A percentile compares a stretch with the other conserved stretches of the same genome.
These are phyloP conservation scores for Myrica gale DNA, from an alignment of 306 rosid species.

Conservation along the genomic window DNA sequence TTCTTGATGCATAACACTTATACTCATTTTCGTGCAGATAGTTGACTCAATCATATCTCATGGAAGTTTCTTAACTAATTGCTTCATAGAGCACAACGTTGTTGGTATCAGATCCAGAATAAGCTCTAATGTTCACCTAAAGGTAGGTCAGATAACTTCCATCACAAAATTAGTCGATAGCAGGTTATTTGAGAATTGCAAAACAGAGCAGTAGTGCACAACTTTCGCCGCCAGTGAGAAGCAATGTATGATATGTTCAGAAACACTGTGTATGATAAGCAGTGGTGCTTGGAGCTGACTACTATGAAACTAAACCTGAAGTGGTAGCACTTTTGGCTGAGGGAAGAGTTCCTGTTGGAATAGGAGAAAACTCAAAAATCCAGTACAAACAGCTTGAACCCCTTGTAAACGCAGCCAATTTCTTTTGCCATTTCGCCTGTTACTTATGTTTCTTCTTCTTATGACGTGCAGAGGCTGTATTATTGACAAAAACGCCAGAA, in stretches of 20 bases:
- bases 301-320: conserved; percentile 75
- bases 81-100: conserved; percentile 84
- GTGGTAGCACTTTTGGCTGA: conserved; percentile 57
- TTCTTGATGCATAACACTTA: conserved; percentile 10
- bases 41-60: conserved; percentile 88
- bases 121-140: conserved; percentile 68
- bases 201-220: not conserved
- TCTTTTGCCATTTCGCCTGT: conserved; percentile 15
- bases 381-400: conserved; percentile 41
- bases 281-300: conserved; percentile 96
- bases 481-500: conserved; percentile 90
- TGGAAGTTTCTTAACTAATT: conserved; percentile 79
- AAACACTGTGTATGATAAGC: conserved; percentile 48
- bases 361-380: conserved; percentile 86
- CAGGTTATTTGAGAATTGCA: not conserved
- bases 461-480: conserved; percentile 68
- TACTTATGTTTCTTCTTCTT: conserved; percentile 20
- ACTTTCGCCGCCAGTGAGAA: not conserved
- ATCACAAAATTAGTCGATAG: not conserved
- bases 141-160: conserved; percentile 49
- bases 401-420: not conserved
- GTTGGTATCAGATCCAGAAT: conserved; percentile 90
- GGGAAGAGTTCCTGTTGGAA: conserved; percentile 88
- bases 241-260: not conserved
- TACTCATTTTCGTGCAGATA: conserved; percentile 50